Percentiles rank a stretch among this genome's conserved stretches.
phyloP scores from a whole-genome alignment of 305 asterid genomes.

The Fraxinus baroniana region DNA sequence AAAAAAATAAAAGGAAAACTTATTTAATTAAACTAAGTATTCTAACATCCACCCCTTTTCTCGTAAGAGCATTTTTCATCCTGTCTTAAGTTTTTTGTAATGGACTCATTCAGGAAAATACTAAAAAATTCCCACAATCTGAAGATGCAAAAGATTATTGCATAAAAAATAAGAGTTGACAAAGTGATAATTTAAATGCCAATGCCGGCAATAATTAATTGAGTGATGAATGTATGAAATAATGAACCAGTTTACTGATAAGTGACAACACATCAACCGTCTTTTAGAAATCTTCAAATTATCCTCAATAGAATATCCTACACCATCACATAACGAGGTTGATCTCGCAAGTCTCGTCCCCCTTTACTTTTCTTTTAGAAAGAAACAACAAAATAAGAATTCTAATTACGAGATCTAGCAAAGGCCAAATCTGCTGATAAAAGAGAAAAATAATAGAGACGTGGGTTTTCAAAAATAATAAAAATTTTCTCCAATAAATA shows the following conservation, averaged over 20 bases:
- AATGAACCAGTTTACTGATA: no score
- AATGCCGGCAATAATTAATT: not conserved
- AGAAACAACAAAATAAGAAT: no score
- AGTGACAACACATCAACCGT: not conserved
- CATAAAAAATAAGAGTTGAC: not conserved
- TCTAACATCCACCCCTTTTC: not conserved
- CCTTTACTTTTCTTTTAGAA: no score
- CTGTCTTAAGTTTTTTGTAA: no score
- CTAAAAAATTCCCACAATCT: not conserved
- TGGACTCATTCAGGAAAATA: not conserved
- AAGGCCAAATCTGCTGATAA: no score
- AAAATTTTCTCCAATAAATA: no score
- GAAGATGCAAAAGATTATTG: not conserved
- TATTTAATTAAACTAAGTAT: no score
- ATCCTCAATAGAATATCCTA: not conserved
- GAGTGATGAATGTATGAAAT: not conserved
- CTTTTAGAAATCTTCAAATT: not conserved
- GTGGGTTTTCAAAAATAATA: not conserved
- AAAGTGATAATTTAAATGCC: not conserved
- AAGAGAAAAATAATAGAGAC: not conserved
- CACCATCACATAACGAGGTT: not conserved
- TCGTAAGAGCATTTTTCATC: constrained; percentile 9
- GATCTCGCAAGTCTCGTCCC: not conserved
- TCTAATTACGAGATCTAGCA: no score
- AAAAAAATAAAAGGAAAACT: no score